Percentiles rank a stretch among this genome's conserved stretches.
These are phyloP conservation scores for Termitomyces sp. DNA, from an alignment of 768 basidiomycete species.

Conservation along the genomic window DNA sequence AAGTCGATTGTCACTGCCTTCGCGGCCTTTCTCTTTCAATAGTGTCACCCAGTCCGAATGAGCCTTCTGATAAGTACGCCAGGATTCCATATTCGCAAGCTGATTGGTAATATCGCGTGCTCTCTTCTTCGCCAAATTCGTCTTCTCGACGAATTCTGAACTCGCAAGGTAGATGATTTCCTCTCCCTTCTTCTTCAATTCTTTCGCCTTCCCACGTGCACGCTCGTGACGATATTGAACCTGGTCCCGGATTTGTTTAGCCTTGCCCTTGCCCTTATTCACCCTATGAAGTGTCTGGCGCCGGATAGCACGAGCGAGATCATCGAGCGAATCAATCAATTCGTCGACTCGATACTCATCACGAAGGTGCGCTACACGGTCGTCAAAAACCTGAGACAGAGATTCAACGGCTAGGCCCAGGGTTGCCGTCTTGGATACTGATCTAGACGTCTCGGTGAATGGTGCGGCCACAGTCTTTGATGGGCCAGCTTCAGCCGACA, in stretches of 20 bases:
- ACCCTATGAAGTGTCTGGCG: constrained; percentile 42
- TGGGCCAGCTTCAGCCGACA: constrained; percentile 22
- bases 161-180: constrained; percentile 39
- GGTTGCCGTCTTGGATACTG: constrained; percentile 19
- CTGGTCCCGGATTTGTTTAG: constrained; percentile 36
- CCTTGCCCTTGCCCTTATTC: constrained; percentile 43
- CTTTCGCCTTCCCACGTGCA: constrained; percentile 48
- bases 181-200: constrained; percentile 44
- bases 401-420: constrained; percentile 39
- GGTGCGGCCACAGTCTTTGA: constrained; percentile 22
- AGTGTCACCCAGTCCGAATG: constrained; percentile 26
- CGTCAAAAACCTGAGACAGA: constrained; percentile 43
- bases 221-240: constrained; percentile 44
- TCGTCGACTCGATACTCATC: constrained; percentile 44
- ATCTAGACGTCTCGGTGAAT: constrained; percentile 8
- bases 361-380: constrained; percentile 36
- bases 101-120: constrained; percentile 22
- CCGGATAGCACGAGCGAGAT: constrained; percentile 43
- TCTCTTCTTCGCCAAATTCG: constrained; percentile 20
- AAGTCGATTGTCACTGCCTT: constrained; percentile 3
- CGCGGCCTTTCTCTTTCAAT: constrained; percentile 16
- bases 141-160: constrained; percentile 34
- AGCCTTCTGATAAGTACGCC: constrained; percentile 25
- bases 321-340: constrained; percentile 54
- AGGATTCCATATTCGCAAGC: constrained; percentile 26